A percentile compares a stretch with the other conserved stretches of the same genome.
Evolutionary conservation across 805 yeast species (phyloP).

Genomic region (Cyberlindnera euphorbiae): DNA sequence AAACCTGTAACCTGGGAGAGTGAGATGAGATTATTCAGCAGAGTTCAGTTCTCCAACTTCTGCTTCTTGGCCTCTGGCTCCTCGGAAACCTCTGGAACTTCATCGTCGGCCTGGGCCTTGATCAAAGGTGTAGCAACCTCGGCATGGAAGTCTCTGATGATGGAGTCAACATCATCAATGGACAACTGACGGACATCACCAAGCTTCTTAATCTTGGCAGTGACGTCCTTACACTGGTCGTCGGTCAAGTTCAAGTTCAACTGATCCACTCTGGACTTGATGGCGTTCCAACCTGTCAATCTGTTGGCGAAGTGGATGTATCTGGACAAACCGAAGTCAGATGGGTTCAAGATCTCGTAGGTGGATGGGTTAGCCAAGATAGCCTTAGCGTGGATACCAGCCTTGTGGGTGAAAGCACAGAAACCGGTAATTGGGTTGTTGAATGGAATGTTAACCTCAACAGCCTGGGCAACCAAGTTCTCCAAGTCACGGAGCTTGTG

Average conservation of each 20-base stretch:
- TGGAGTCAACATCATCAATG: conserved; percentile 96
- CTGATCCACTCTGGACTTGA: conserved; percentile 96
- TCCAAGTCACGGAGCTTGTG: conserved; percentile 95
- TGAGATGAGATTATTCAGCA: no score
- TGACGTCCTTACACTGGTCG: conserved; percentile 92
- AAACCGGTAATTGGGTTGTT: conserved; percentile 98
- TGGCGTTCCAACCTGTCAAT: conserved; percentile 98
- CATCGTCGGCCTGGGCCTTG: conserved; percentile 20
- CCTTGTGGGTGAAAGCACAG: conserved; percentile 99
- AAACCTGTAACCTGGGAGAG: no score
- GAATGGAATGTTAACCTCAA: conserved; percentile 94
- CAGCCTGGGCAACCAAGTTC: conserved; percentile 94
- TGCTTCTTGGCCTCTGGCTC: conserved; percentile 30
- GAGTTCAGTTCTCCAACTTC: conserved; percentile 24
- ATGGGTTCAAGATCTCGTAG: conserved; percentile 93
- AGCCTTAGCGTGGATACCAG: conserved; percentile 99
- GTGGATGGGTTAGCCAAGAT: conserved; percentile 97
- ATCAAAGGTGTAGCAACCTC: conserved; percentile 56
- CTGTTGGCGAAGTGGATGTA: conserved; percentile 98
- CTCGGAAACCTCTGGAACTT: conserved; percentile 21
- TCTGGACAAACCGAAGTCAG: conserved; percentile 92
- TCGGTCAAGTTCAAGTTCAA: conserved; percentile 85
- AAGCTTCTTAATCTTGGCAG: conserved; percentile 84
- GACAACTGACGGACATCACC: conserved; percentile 94
- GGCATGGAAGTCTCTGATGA: conserved; percentile 89